Percentiles rank a stretch among this genome's conserved stretches.
Evolutionary conservation across 2,329 filamentous ascomycete genomes (phyloP).

Genomic region (Pyrenophora seminiperda): DNA sequence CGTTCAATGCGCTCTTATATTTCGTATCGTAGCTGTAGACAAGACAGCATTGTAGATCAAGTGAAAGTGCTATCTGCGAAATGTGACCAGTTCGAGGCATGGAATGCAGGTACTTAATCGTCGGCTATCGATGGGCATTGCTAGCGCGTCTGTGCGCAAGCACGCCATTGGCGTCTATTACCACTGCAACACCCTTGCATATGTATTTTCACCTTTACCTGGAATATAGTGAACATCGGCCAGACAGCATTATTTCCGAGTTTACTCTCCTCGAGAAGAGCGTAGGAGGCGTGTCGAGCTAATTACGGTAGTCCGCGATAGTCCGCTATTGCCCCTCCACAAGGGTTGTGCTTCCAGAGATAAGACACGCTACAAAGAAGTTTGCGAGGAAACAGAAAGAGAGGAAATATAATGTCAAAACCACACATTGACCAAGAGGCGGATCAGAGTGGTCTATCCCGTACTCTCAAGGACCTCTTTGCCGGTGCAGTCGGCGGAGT

Average conservation of each 20-base stretch:
- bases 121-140: slow-evolving; percentile 19
- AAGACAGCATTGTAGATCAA: background rate
- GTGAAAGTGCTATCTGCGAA: slow-evolving; percentile 7
- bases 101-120: slow-evolving; percentile 15
- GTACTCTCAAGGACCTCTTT: slow-evolving; percentile 82
- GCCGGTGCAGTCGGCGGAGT: slow-evolving; percentile 89
- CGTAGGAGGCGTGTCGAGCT: background rate
- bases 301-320: slow-evolving; percentile 4
- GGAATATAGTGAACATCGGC: too few species aligned
- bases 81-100: slow-evolving; percentile 20
- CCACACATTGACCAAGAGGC: slow-evolving; percentile 49
- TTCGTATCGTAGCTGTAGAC: too few species aligned
- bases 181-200: background rate
- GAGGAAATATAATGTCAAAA: slow-evolving; percentile 27
- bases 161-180: slow-evolving; percentile 26
- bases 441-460: slow-evolving; percentile 42
- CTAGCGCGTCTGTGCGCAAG: slow-evolving; percentile 28
- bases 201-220: background rate
- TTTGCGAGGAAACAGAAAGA: slow-evolving; percentile 4
- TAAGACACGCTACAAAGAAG: slow-evolving; percentile 12
- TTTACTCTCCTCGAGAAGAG: background rate
- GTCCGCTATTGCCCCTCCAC: slow-evolving; percentile 11
- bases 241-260: too few species aligned
- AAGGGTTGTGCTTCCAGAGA: slow-evolving; percentile 14
- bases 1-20: too few species aligned